phyloP scores from a whole-genome alignment of 371 early-diverging fungal species.

The Fennellomyces sp. region DNA sequence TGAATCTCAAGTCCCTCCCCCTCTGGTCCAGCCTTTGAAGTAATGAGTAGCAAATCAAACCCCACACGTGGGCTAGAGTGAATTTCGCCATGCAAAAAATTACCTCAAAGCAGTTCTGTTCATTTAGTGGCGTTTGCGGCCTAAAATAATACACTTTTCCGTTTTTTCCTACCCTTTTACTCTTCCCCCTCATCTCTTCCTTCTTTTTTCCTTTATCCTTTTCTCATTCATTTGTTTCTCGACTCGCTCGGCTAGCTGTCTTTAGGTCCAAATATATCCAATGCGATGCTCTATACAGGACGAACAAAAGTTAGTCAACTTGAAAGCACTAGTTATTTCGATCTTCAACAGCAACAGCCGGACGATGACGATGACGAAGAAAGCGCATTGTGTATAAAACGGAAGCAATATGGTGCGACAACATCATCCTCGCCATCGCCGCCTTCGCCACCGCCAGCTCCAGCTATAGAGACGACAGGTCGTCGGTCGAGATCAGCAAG shows the following conservation, averaged over 20 bases:
- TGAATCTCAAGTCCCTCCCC: neutral
- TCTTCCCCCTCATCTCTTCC: neutral
- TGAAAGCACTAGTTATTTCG: neutral
- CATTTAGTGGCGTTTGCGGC: slow-evolving; percentile 1
- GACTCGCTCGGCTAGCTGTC: too few species aligned
- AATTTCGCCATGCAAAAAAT: slow-evolving; percentile 3
- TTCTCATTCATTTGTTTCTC: neutral
- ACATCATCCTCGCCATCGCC: neutral
- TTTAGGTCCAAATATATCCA: too few species aligned
- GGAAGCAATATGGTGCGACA: neutral
- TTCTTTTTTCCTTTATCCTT: neutral
- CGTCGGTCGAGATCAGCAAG: neutral
- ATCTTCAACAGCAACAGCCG: slow-evolving; percentile 1
- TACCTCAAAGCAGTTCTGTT: neutral
- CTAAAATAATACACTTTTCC: neutral
- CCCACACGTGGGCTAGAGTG: slow-evolving; percentile 5
- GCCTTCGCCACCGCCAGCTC: neutral
- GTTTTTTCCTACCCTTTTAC: neutral
- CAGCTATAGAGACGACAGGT: neutral
- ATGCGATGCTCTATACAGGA: slow-evolving; percentile 11
- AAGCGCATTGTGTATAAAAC: neutral
- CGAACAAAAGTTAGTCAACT: slow-evolving; percentile 1
- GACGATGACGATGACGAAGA: slow-evolving; percentile 11
- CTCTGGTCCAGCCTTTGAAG: neutral
- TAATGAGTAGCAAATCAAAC: slow-evolving; percentile 2